A percentile compares a stretch with the other conserved stretches of the same genome.
Conservation (phyloP, 352 stramenopile genomes). For the Phytophthora sojae region DNA sequence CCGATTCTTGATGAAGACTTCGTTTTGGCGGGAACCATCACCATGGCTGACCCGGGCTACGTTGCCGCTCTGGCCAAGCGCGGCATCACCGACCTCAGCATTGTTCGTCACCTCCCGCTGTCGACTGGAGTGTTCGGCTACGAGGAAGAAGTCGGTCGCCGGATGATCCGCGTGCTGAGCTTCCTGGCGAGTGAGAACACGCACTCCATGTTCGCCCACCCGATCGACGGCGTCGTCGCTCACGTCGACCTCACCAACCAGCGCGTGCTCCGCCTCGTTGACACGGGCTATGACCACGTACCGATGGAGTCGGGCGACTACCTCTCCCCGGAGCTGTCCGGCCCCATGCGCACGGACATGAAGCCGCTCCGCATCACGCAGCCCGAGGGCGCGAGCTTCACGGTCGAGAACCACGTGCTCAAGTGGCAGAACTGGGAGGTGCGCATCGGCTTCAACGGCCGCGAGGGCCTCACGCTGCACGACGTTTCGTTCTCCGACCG, state of each 20-base stretch:
- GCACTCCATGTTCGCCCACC: slow-evolving; percentile 54
- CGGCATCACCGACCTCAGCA: slow-evolving; percentile 44
- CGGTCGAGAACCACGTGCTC: slow-evolving; percentile 67
- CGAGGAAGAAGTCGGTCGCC: slow-evolving; percentile 38
- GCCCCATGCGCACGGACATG: slow-evolving; percentile 45
- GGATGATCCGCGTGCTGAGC: slow-evolving; percentile 54
- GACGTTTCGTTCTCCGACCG: slow-evolving; percentile 62
- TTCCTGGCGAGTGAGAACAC: slow-evolving; percentile 41
- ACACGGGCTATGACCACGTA: slow-evolving; percentile 47
- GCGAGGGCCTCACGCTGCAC: slow-evolving; percentile 82
- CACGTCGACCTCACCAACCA: slow-evolving; percentile 47
- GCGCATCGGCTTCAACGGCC: slow-evolving; percentile 80
- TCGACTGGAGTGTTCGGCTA: slow-evolving; percentile 48
- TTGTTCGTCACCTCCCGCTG: slow-evolving; percentile 36
- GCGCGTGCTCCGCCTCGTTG: slow-evolving; percentile 41
- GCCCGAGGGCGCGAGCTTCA: slow-evolving; percentile 74
- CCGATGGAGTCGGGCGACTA: slow-evolving; percentile 44
- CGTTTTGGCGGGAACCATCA: slow-evolving; percentile 41
- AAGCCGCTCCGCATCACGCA: slow-evolving; percentile 76
- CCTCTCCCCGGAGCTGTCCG: slow-evolving; percentile 30
- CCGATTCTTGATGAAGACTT: slow-evolving; percentile 53
- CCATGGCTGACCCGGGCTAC: slow-evolving; percentile 44
- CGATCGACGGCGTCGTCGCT: slow-evolving; percentile 45
- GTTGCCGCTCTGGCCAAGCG: slow-evolving; percentile 40
- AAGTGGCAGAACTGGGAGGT: slow-evolving; percentile 83